phyloP scores from a whole-genome alignment of 371 early-diverging fungal species.

The Smittium culicis region DNA sequence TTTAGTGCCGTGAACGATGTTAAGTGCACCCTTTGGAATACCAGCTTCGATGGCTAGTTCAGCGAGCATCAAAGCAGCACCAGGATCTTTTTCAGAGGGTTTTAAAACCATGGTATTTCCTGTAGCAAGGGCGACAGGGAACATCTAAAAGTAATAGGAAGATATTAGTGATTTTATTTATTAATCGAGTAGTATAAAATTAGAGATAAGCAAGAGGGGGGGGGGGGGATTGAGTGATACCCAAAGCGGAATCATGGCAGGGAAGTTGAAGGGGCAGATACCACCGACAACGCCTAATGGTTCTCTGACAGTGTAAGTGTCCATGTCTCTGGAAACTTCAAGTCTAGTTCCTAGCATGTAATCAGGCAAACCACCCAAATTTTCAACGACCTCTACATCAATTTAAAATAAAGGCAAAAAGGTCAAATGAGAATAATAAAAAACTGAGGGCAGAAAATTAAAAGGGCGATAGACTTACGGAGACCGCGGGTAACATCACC shows the following conservation, averaged over 20 bases:
- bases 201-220: too few relatives aligned
- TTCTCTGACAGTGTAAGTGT: slow-evolving; percentile 86
- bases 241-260: slow-evolving; percentile 92
- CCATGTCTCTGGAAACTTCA: slow-evolving; percentile 86
- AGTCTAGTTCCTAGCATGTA: slow-evolving; percentile 70
- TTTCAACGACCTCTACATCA: slow-evolving; percentile 92
- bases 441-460: too few relatives aligned
- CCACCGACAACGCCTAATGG: slow-evolving; percentile 93
- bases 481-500: slow-evolving; percentile 82
- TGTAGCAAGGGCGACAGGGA: slow-evolving; percentile 81
- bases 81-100: slow-evolving; percentile 92
- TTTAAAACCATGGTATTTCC: slow-evolving; percentile 85
- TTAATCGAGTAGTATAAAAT: too few relatives aligned
- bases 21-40: slow-evolving; percentile 85
- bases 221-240: too few relatives aligned
- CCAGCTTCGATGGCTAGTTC: slow-evolving; percentile 82
- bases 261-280: slow-evolving; percentile 94
- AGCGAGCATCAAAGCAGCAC: slow-evolving; percentile 87
- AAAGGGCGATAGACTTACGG: too few relatives aligned
- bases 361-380: slow-evolving; percentile 64
- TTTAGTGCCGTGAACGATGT: slow-evolving; percentile 80
- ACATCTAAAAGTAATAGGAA: too few relatives aligned
- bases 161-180: too few relatives aligned
- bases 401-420: too few relatives aligned
- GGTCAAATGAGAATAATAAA: too few relatives aligned